These are phyloP conservation scores for Diaporthe aspalathi DNA, from an alignment of 2,329 filamentous ascomycete genomes.

Conservation along the genomic window DNA sequence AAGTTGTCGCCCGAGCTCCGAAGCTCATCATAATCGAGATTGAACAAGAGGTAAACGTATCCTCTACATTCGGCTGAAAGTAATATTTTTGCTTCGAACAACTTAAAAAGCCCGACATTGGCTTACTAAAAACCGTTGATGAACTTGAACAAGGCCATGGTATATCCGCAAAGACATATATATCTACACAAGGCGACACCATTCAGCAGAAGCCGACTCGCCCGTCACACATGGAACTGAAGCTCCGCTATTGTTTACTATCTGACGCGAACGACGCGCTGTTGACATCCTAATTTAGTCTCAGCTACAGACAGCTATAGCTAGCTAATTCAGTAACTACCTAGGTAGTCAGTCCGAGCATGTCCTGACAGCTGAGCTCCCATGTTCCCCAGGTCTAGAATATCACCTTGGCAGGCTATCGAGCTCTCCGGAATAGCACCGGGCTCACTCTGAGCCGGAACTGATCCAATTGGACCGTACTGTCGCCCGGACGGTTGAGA, in stretches of 20 bases:
- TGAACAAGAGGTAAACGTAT: no score
- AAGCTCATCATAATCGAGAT: not conserved
- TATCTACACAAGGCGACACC: no score
- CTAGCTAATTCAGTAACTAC: not conserved
- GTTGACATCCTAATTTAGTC: constrained; percentile 13
- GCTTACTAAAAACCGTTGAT: not conserved
- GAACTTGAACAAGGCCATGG: not conserved
- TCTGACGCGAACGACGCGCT: not conserved
- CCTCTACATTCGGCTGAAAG: not conserved
- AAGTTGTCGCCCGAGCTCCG: not conserved
- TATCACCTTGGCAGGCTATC: not conserved
- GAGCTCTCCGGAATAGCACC: not conserved
- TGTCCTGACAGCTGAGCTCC: not conserved
- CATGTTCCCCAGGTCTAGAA: no score
- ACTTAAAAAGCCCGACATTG: not conserved
- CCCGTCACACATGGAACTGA: not conserved
- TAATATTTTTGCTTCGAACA: not conserved
- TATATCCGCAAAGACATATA: no score
- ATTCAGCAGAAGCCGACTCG: no score
- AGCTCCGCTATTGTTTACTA: not conserved
- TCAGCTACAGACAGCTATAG: no score
- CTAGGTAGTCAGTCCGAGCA: not conserved
- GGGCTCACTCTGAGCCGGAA: no score
- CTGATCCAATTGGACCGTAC: not conserved
- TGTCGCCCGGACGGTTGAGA: not conserved